phyloP scores from a whole-genome alignment of 257 asterid species.

The Solanum ahanhuiri region DNA sequence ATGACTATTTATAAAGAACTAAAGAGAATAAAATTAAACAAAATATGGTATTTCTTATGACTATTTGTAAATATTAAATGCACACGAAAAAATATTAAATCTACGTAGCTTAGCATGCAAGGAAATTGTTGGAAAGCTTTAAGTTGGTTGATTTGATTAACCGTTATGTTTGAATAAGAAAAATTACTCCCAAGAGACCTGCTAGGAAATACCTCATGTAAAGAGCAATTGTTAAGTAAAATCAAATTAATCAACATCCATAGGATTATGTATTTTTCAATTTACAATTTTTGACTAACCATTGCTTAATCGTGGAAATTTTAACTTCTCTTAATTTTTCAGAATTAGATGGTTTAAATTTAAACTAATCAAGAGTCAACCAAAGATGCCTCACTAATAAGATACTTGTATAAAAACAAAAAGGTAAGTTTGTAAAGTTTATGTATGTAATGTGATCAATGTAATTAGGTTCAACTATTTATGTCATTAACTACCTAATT shows the following conservation, averaged over 20 bases:
- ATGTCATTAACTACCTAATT: background rate
- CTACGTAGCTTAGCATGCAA: background rate
- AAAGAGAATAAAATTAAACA: background rate
- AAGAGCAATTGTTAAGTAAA: background rate
- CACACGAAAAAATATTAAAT: too few relatives aligned
- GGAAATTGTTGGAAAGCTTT: background rate
- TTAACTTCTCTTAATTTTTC: background rate
- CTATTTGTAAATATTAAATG: too few relatives aligned
- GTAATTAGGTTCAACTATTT: background rate
- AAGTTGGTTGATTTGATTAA: background rate
- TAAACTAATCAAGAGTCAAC: background rate
- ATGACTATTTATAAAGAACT: background rate
- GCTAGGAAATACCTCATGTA: background rate
- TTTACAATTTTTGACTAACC: background rate
- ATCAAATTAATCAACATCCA: background rate
- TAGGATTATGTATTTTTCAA: background rate
- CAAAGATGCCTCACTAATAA: background rate
- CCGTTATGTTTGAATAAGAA: background rate
- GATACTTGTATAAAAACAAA: background rate
- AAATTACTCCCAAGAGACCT: background rate
- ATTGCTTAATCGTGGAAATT: background rate
- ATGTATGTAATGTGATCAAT: background rate
- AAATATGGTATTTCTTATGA: background rate
- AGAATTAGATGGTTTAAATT: background rate
- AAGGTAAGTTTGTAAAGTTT: background rate